Base-by-base conservation (phyloP, 805 yeast genomes). In the Ogataea kodamae region DNA sequence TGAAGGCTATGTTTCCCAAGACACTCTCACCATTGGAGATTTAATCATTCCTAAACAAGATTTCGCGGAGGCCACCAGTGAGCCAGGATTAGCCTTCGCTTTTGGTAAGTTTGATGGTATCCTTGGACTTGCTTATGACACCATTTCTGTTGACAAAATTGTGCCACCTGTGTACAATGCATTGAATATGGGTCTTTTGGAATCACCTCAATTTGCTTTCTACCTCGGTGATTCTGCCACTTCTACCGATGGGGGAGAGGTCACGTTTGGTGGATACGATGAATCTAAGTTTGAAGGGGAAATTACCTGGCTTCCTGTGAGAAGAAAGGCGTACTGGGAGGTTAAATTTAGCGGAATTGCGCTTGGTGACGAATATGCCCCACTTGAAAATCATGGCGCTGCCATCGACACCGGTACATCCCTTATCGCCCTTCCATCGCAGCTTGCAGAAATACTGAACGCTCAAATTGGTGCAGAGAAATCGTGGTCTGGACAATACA, bases 311-410 rank as follows among this genome's bases (percentile, higher is more conserved):
- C 75, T 92, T 65, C 98, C 98, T 40, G 94, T 92, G 43, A 87
- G 98, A 72, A 86, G 98, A 75, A 88, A 89, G 79, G 98, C 97
- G 20, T 92, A 92, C 76, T 92, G 98, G 98, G 98, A 92, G 72
- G 98, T 92, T 41, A 76, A 81, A 50, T 82, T 92, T 50, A 87
- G 87, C 51, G 89, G 95, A 50, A 71, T 92, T 59, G 85, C 89
- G 26, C 73, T 92, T 45, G 98, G 98, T 54, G 84, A 83, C 49
- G 95, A 92, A 67, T 84, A 74, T 55, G 96, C 97, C 31, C 76
- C 72, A 50, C 76, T 92, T 55, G 75, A 72, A 49, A 68, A 68
- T 55, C 80, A 88, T 43, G 98, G 98, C 61, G 98, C 97, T 54
- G 96, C 96, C 42, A 88, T 92, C 58, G 98, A 92, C 64, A 92